Base-by-base conservation (phyloP, 1,284 basidiomycete species). In the Puccinia coronata region DNA sequence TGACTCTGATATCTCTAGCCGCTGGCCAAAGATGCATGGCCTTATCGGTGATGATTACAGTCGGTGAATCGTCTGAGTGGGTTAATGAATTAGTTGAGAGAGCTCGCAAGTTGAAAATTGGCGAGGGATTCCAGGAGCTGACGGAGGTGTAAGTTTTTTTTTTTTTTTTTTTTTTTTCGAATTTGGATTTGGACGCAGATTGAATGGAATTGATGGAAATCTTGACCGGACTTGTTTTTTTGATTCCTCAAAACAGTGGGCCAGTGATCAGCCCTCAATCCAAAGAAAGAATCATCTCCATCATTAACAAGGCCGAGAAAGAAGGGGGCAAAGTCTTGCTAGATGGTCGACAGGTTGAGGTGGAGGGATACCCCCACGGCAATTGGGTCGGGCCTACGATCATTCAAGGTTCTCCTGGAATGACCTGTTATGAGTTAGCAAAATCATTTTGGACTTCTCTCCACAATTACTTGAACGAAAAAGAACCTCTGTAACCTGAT, bases 381-480 rank as follows among this genome's bases (percentile, higher is more conserved):
- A 98, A 98, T 88, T 99, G 96, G 87, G 91, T 99, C 82, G 96
- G 95, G 3, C 95, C 96, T 0, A 96, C 95, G 4, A 89, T 99
- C 75, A 90, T 98, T 82, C 91, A 96, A 86, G 93, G 91, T 8
- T 89, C 89, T 25, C 92, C 92, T 9, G 89, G 89, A 23, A 97
- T 98, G 95, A 89, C 89, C 82, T 94, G 92, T 83, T 98, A 99
- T 88, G 89, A 91, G 94, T 95, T 84, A 55, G 55, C 34, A 16
- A 39, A 43, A n/a, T 47, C 18, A 23, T 1, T 36, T n/a, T n/a
- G n/a, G n/a, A 25, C 51, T 53, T n/a, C 31, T 73, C 51, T 61
- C 16, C 25, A 67, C n/a, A n/a, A n/a, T n/a, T n/a, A n/a, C n/a
- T n/a, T n/a, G n/a, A n/a, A n/a, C n/a, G n/a, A n/a, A n/a, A n/a